Evolutionary conservation across 352 stramenopile species (phyloP), one percentile per base, ranked within the genome.

Genomic region (Phytophthora lateralis): DNA sequence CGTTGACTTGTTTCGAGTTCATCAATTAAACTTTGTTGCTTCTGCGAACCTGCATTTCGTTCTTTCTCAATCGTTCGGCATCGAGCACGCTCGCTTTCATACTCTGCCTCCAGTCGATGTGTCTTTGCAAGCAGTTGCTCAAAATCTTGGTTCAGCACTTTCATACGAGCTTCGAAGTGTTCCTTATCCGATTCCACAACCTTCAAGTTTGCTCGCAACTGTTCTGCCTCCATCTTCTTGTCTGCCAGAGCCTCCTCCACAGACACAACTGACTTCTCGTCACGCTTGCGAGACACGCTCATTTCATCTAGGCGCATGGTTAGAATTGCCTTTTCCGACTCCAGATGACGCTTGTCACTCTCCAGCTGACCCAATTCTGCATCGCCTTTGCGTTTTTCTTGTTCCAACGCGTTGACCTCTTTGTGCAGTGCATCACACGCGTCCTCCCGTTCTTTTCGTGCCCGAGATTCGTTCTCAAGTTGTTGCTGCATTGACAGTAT

Each of bases 211-310:
- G 58, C 66, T 24, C 75, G 67, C 2, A 87, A 63, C 38, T 85
- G 73, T 43, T 87, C 78, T 6, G 78, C 68, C 51, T 90, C 80
- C 58, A 75, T 69, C 27, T 78, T 81, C 26, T 75, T 73, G 38
- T 78, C 74, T 4, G 56, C 64, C 3, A 76, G 41, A 21, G 59
- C 42, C 20, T 56, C 60, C 41, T 66, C 55, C 2, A 48, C 49
- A 4, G 57, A 65, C 3, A 55, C 45, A 15, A 55, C 57, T 5
- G 50, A 60, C 20, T 66, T 71, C 26, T 67, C 63, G 10, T 67
- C 49, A 15, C 59, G 43, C 26, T 63, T 65, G 11, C 51, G 49
- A 45, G 57, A 63, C 17, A 51, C 34, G 17, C 51, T 69, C 41
- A 73, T 38, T 20, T 69, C 64, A 24, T 73, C 64, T 29, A 73